A percentile compares a stretch with the other conserved stretches of the same genome.
Conservation (phyloP, 2,329 filamentous ascomycete genomes). For the Aureobasidium mangrovei region DNA sequence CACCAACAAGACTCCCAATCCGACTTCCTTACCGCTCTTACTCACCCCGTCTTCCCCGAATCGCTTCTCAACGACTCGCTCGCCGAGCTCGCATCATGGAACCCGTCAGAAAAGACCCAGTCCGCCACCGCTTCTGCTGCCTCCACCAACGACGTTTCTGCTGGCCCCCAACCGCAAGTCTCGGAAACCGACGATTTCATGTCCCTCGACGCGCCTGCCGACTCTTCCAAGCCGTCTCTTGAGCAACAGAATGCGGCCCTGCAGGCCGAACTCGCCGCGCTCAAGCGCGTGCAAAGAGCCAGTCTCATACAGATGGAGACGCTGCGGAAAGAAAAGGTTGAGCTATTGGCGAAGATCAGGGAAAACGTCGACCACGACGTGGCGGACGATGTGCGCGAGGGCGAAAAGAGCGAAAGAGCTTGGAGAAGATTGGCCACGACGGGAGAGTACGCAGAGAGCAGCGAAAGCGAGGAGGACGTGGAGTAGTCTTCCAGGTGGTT, state of each 20-base stretch:
- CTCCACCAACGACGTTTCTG: constrained; percentile 17
- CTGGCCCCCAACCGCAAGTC: constrained; percentile 3
- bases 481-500: neutral
- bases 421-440: constrained; percentile 1
- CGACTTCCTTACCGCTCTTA: constrained; percentile 34
- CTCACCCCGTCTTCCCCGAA: constrained; percentile 35
- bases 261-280: constrained; percentile 33
- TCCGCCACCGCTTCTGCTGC: constrained; percentile 10
- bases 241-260: constrained; percentile 24
- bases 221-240: constrained; percentile 13
- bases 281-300: constrained; percentile 38
- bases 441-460: constrained; percentile 1
- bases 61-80: constrained; percentile 28
- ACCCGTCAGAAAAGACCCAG: constrained; percentile 14
- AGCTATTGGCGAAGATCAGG: constrained; percentile 23
- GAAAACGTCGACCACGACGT: neutral
- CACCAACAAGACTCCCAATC: constrained; percentile 8
- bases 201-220: constrained; percentile 23
- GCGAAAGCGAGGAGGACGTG: constrained; percentile 5
- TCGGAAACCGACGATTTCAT: constrained; percentile 30
- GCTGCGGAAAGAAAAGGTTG: constrained; percentile 34
- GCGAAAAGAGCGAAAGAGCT: constrained; percentile 8
- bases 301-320: constrained; percentile 38
- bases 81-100: constrained; percentile 28
- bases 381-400: neutral